Base-by-base conservation (phyloP, 495 filamentous ascomycete species). In the Oleoguttula mirabilis region DNA sequence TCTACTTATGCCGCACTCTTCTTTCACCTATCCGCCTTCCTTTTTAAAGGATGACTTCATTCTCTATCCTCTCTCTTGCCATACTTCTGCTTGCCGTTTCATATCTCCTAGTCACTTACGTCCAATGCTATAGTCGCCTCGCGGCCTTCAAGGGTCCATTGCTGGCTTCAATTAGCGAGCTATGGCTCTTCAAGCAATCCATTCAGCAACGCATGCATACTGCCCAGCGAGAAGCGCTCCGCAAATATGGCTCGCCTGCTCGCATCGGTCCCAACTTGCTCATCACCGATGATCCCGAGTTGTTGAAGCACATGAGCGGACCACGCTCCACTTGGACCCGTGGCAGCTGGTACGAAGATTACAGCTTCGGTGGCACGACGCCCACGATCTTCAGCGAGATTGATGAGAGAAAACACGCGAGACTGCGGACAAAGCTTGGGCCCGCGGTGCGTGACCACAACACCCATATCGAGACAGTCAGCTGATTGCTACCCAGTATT, bases 241-340 rank as follows among this genome's bases (percentile, higher is more conserved):
- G n/a, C 7, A n/a, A 28, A 28, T 28, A 4, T 41, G 56, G 56
- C 20, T 30, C 55, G 5, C 31, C 48, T 15, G 51, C 47, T 4
- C 53, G 58, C 4, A 42, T 62, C 28, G 60, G 48, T 0, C 55
- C 60, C 4, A 53, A 59, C 28, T 37, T 52, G 16, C 49, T 62
- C 3, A 21, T 60, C 37, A 60, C 58, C 10, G 50, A 45, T 11
- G 53, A 56, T 36, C 48, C 58, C 12, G 52, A 54, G 28, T 21
- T 60, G 11, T 39, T 56, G 28, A 16, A 39, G 6, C 56, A 51
- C 17, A 59, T 61, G 28, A 61, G 49, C 36, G 50, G 44, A 6
- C 50, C 51, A 2, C 39, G 56, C 10, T 51, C 48, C 1, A 35
- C 39, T 15, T 61, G 56, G 32, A 48, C 28, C 21, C 45, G 54